These are phyloP conservation scores for Paraphaeosphaeria sporulosa DNA, from an alignment of 2,329 filamentous ascomycete species.

Conservation along the genomic window DNA sequence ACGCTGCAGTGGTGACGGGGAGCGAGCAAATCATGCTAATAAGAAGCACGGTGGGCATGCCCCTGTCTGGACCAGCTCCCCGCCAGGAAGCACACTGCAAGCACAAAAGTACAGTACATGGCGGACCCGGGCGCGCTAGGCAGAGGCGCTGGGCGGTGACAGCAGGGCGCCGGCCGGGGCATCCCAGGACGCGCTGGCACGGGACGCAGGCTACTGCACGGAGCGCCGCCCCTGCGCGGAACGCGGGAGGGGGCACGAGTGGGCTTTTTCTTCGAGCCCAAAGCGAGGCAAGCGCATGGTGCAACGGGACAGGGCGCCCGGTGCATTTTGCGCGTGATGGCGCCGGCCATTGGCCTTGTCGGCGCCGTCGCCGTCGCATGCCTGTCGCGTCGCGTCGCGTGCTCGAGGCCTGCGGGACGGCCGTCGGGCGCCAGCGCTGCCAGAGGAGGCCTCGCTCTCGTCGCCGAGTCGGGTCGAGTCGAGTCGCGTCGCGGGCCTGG, in stretches of 20 bases:
- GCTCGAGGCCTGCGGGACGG: no score
- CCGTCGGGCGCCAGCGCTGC: not conserved
- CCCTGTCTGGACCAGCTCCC: constrained; percentile 14
- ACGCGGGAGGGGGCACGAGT: constrained; percentile 32
- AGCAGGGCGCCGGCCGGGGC: constrained; percentile 3
- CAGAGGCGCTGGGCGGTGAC: constrained; percentile 27
- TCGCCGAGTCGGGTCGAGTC: not conserved
- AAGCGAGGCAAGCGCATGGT: constrained; percentile 34
- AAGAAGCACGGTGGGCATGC: constrained; percentile 11
- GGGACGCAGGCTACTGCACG: constrained; percentile 36
- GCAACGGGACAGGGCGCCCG: constrained; percentile 24
- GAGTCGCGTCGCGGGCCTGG: not conserved
- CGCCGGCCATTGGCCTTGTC: constrained; percentile 28
- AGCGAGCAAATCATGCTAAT: constrained; percentile 14
- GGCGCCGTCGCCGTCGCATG: not conserved
- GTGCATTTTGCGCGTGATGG: constrained; percentile 25
- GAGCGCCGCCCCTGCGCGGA: constrained; percentile 38
- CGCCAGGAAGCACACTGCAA: constrained; percentile 7
- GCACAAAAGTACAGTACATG: constrained; percentile 11
- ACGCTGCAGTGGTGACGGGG: not conserved
- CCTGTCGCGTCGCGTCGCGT: not conserved
- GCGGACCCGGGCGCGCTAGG: constrained; percentile 5
- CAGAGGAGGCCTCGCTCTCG: no score
- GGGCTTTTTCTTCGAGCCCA: constrained; percentile 19
- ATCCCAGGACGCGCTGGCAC: constrained; percentile 26